Percentiles rank a stretch among this genome's conserved stretches.
Conservation (phyloP, 805 yeast species). For the Cyberlindnera petersonii region DNA sequence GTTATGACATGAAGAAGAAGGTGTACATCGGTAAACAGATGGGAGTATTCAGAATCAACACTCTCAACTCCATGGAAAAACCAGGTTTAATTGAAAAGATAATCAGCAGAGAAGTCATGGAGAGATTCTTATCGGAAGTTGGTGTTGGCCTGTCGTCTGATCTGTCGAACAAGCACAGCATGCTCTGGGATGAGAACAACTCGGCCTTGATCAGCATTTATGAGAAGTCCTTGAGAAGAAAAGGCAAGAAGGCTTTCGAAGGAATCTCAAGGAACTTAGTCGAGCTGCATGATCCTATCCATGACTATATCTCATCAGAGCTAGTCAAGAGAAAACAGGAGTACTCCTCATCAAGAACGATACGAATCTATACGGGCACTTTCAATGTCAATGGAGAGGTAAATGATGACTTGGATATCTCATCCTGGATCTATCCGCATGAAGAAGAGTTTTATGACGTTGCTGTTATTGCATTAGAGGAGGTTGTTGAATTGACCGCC, state of each 20-base stretch:
- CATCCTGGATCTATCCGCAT: constrained; percentile 74
- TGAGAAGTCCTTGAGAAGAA: constrained; percentile 36
- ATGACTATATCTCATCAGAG: constrained; percentile 73
- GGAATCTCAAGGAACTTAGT: constrained; percentile 39
- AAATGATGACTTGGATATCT: constrained; percentile 49
- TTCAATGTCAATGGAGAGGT: constrained; percentile 79
- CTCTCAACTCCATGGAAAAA: constrained; percentile 85
- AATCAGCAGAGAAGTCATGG: constrained; percentile 39
- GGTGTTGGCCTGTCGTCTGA: constrained; percentile 39
- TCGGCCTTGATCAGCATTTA: constrained; percentile 79
- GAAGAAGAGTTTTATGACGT: constrained; percentile 52
- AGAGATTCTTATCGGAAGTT: constrained; percentile 32
- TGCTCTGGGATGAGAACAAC: constrained; percentile 91
- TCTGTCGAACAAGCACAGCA: constrained; percentile 64
- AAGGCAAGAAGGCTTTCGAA: constrained; percentile 28
- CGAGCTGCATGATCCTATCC: constrained; percentile 80
- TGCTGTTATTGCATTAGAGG: constrained; percentile 90
- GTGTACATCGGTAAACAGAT: constrained; percentile 73
- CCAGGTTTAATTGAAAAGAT: constrained; percentile 73
- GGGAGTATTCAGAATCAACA: constrained; percentile 86
- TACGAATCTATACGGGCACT: constrained; percentile 75
- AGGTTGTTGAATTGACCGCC: constrained; percentile 88
- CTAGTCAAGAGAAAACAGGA: constrained; percentile 44
- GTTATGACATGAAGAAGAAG: constrained; percentile 57
- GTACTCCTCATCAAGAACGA: constrained; percentile 53